Conservation (phyloP, 2,329 filamentous ascomycete species). For the Claviceps quebecensis region DNA sequence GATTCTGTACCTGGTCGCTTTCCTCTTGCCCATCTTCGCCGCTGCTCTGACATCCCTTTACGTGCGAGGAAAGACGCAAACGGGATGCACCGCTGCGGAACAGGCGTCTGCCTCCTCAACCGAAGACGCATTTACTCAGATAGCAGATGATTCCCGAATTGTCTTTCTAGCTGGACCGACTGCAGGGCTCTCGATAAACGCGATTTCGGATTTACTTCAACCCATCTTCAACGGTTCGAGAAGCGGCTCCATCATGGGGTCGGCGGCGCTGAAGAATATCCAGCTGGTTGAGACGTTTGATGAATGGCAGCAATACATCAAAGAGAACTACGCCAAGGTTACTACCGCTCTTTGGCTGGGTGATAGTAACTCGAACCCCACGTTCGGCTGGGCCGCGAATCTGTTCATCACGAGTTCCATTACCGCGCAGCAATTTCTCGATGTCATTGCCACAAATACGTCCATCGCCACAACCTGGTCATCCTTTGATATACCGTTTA, state of each 20-base stretch:
- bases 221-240: slow-evolving; percentile 24
- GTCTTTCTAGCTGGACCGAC: slow-evolving; percentile 20
- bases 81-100: slow-evolving; percentile 37
- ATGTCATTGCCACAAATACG: slow-evolving; percentile 52
- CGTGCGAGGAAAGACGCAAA: slow-evolving; percentile 40
- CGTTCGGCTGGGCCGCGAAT: slow-evolving; percentile 59
- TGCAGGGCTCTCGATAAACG: slow-evolving; percentile 21
- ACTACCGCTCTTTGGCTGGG: slow-evolving; percentile 68
- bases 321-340: slow-evolving; percentile 48
- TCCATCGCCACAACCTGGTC: slow-evolving; percentile 60
- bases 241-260: slow-evolving; percentile 9
- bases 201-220: slow-evolving; percentile 20
- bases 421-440: slow-evolving; percentile 49
- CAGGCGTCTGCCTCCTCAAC: slow-evolving; percentile 28
- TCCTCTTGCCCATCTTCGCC: slow-evolving; percentile 66
- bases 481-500: slow-evolving; percentile 61
- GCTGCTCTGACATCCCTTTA: slow-evolving; percentile 70
- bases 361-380: slow-evolving; percentile 42
- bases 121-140: slow-evolving; percentile 25
- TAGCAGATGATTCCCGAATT: slow-evolving; percentile 12
- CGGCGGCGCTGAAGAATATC: slow-evolving; percentile 17
- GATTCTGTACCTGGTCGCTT: slow-evolving; percentile 59
- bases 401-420: slow-evolving; percentile 42
- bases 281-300: slow-evolving; percentile 47
- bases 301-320: slow-evolving; percentile 55